Base-by-base conservation (phyloP, 371 early-diverging fungal genomes). In the Sporodiniella umbellata region DNA sequence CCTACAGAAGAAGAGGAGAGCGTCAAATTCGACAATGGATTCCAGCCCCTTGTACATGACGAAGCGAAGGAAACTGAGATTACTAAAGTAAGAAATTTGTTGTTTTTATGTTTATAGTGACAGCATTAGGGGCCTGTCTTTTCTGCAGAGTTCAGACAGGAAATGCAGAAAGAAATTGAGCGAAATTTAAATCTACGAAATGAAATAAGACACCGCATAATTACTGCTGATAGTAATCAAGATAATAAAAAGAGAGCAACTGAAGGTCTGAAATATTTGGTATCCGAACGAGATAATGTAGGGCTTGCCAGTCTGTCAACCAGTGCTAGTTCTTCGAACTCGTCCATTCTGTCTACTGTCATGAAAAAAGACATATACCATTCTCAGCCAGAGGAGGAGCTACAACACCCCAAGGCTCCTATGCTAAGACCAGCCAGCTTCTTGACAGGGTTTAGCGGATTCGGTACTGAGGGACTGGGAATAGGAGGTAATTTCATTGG, bases 151-250 rank as follows among this genome's bases (percentile, higher is more conserved):
- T 73, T 75, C 33, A 64, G 75, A 45, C 77, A 77, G 48, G 75
- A 77, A 48, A 72, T 77, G 63, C 72, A 77, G 58, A 75, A 77
- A 51, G 75, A 75, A 48, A 75, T 80, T 10, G 80, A 80, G 50
- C 56, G 72, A 18, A 68, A 77, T 19, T 44, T 72, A 8, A 69
- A 49, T 10, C 44, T 75, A 26, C 57, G 69, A 31, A 77, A 73
- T 42, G 72, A 71, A 23, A 66, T 76, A 15, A 58, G 73, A n/a
- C 73, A 78, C 45, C 64, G 70, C 11, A 73, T 75, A 33, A 66
- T 74, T 17, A 70, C 68, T 12, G 68, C 64, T 8, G 78, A 77
- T 42, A n/a, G n/a, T n/a, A 45, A 68, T 12, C 51, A 58, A 15
- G 54, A 53, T n/a, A 50, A 68, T 33, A 66, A 64, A 43, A 70